These are phyloP conservation scores for Venturiaceae sp. DNA, from an alignment of 2,329 filamentous ascomycete genomes.

Conservation along the genomic window DNA sequence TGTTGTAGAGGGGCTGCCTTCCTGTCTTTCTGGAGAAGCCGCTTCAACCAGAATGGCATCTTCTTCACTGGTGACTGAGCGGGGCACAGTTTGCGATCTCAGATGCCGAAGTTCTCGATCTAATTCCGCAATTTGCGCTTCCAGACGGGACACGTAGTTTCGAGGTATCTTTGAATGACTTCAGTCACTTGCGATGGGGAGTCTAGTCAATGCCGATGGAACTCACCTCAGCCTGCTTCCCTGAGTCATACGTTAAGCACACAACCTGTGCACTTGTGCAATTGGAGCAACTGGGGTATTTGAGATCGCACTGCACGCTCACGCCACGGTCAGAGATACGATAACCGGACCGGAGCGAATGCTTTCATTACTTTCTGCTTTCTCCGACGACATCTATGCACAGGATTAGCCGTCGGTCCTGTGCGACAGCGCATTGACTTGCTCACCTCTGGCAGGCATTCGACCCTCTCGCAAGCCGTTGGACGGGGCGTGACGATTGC, in stretches of 20 bases:
- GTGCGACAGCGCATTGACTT: neutral
- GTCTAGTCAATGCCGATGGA: neutral
- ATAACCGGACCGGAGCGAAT: conserved; percentile 2
- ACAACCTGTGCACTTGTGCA: neutral
- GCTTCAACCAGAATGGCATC: neutral
- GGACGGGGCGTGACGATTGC: neutral
- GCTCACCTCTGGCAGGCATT: conserved; percentile 1
- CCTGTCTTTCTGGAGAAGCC: neutral
- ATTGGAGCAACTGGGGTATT: neutral
- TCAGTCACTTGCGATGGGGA: no score
- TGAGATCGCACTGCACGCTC: neutral
- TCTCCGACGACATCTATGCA: conserved; percentile 7
- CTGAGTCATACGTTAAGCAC: conserved; percentile 15
- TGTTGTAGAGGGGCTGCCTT: neutral
- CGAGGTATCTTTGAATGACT: conserved; percentile 10
- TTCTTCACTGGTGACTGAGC: neutral
- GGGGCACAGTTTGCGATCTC: conserved; percentile 1
- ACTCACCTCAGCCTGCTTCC: conserved; percentile 15
- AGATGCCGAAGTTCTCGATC: conserved; percentile 11
- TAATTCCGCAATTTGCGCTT: conserved; percentile 12
- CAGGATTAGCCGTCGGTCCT: neutral
- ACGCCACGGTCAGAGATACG: neutral
- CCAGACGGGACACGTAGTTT: conserved; percentile 16
- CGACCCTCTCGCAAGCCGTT: neutral
- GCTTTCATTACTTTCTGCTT: conserved; percentile 7